Percentiles rank a stretch among this genome's conserved stretches.
These are phyloP conservation scores for Xanthoceras sorbifolium DNA, from an alignment of 345 rosid genomes.

Conservation along the genomic window DNA sequence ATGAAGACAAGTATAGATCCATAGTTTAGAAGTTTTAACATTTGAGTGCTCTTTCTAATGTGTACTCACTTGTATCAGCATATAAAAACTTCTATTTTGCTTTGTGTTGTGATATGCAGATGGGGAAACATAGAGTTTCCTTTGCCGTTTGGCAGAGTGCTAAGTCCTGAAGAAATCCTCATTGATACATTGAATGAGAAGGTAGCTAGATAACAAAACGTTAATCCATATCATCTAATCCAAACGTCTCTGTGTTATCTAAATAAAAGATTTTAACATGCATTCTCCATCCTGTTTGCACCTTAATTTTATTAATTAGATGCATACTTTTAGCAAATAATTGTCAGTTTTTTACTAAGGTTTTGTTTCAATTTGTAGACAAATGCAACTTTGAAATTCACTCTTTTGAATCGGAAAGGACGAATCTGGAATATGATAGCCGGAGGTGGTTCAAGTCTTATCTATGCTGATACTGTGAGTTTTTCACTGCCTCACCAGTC, in stretches of 20 bases:
- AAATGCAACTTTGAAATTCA: slow-evolving; percentile 87
- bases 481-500: background rate
- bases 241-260: too few species aligned
- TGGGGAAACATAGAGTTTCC: slow-evolving; percentile 90
- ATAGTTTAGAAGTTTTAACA: too few species aligned
- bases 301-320: too few species aligned
- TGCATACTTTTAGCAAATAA: too few species aligned
- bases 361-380: slow-evolving; percentile 49
- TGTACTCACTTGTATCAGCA: slow-evolving; percentile 31
- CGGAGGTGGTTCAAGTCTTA: too few species aligned
- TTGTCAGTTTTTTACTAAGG: too few species aligned
- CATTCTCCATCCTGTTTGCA: too few species aligned
- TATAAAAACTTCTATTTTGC: slow-evolving; percentile 61
- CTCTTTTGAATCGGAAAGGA: slow-evolving; percentile 85
- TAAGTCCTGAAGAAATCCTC: slow-evolving; percentile 71
- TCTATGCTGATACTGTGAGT: slow-evolving; percentile 88
- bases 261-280: too few species aligned
- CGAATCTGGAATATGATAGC: slow-evolving; percentile 98
- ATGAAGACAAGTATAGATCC: slow-evolving; percentile 63
- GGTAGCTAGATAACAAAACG: slow-evolving; percentile 50
- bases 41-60: slow-evolving; percentile 25
- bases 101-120: slow-evolving; percentile 57
- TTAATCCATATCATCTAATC: too few species aligned
- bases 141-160: slow-evolving; percentile 86
- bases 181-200: slow-evolving; percentile 82